Conservation (phyloP, 345 rosid genomes). For the Geranium rotundifolium region DNA sequence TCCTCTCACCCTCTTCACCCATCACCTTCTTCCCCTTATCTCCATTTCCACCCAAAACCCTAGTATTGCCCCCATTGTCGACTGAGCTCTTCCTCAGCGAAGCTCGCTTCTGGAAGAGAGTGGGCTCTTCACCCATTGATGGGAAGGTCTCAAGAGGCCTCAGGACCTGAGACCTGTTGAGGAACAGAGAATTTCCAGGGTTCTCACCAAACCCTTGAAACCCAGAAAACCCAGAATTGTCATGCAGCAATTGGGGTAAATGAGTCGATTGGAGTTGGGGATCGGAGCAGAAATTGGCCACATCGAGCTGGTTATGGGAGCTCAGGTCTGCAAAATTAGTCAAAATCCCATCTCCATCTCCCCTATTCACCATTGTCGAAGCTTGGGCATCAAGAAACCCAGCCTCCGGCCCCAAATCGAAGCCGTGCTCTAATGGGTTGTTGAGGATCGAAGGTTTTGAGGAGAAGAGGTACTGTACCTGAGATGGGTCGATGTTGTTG, state of each 20-base stretch:
- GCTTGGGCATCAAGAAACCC: slow-evolving; percentile 24
- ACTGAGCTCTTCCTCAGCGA: too few species aligned
- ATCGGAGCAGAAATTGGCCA: too few species aligned
- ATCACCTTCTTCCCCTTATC: slow-evolving; percentile 41
- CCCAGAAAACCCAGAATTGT: slow-evolving; percentile 16
- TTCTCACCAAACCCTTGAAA: slow-evolving; percentile 22
- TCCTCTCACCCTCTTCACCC: slow-evolving; percentile 15
- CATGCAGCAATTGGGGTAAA: too few species aligned
- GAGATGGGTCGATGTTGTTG: slow-evolving; percentile 52
- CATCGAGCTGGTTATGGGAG: too few species aligned
- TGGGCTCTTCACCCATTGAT: slow-evolving; percentile 45
- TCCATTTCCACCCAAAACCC: slow-evolving; percentile 22
- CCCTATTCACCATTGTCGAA: slow-evolving; percentile 22
- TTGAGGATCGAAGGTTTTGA: slow-evolving; percentile 18
- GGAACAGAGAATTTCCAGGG: neutral
- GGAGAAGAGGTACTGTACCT: slow-evolving; percentile 38
- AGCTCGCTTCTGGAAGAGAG: slow-evolving; percentile 64
- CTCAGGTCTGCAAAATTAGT: too few species aligned
- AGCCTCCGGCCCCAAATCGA: slow-evolving; percentile 47
- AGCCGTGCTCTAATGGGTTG: slow-evolving; percentile 12
- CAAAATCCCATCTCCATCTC: slow-evolving; percentile 26
- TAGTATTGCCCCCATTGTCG: slow-evolving; percentile 31
- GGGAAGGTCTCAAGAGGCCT: slow-evolving; percentile 53
- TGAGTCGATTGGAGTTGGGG: too few species aligned
- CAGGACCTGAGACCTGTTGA: slow-evolving; percentile 32